These are phyloP conservation scores for Penstemon davidsonii DNA, from an alignment of 257 asterid genomes.

Conservation along the genomic window DNA sequence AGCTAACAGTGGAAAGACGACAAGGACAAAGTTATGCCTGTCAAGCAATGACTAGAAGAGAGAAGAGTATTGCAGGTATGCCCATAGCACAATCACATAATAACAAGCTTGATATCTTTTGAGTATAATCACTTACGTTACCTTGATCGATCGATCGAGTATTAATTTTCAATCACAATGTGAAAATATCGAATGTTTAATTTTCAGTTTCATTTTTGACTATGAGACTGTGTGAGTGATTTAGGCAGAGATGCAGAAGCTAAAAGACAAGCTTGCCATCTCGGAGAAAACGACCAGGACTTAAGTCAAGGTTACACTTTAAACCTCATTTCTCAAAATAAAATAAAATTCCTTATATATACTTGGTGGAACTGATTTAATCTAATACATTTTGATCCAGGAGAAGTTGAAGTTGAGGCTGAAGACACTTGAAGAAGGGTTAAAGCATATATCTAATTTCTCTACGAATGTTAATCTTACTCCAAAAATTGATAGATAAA, in stretches of 20 bases:
- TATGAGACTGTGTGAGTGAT: conserved; percentile 19
- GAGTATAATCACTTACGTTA: too few species aligned
- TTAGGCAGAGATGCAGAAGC: conserved; percentile 79
- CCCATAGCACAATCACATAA: too few species aligned
- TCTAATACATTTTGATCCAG: conserved; percentile 41
- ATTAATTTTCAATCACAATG: too few species aligned
- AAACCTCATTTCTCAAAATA: background rate
- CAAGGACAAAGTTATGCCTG: conserved; percentile 87
- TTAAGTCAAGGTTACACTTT: conserved; percentile 64
- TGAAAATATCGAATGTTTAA: too few species aligned
- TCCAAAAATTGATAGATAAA: conserved; percentile 52
- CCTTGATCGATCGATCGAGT: too few species aligned
- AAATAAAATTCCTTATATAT: conserved; percentile 6
- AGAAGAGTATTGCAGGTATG: conserved; percentile 74
- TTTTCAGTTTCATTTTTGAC: conserved; percentile 7
- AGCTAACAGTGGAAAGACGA: conserved; percentile 92
- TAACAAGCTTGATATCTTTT: too few species aligned
- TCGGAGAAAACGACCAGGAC: conserved; percentile 80
- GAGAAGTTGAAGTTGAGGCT: conserved; percentile 84
- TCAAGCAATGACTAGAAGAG: conserved; percentile 93
- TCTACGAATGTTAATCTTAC: conserved; percentile 37
- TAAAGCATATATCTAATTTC: conserved; percentile 43
- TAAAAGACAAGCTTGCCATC: conserved; percentile 65
- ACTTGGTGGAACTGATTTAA: background rate
- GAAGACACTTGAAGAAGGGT: conserved; percentile 78